Evolutionary conservation across 2,329 filamentous ascomycete genomes (phyloP).

Genomic region (Apiospora malaysiana): DNA sequence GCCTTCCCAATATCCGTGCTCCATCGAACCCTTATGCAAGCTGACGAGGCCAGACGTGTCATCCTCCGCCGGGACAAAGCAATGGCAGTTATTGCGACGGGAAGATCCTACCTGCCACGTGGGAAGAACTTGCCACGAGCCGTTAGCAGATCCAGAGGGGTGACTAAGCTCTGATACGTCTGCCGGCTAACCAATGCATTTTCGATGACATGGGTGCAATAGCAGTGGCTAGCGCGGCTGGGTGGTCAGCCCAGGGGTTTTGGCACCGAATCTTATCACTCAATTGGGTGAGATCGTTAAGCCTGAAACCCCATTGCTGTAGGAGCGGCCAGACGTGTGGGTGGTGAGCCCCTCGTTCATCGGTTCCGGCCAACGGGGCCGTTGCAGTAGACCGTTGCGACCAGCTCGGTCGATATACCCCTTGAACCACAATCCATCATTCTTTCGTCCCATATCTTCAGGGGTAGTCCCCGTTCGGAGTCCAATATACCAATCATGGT

Average conservation of each 20-base stretch:
- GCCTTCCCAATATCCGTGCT: neutral
- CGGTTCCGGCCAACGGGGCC: neutral
- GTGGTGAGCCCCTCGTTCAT: neutral
- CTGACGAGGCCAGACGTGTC: neutral
- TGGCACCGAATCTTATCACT: conserved; percentile 14
- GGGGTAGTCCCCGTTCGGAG: neutral
- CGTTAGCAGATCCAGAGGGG: neutral
- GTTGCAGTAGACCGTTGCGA: neutral
- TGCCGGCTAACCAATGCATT: neutral
- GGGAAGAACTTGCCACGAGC: neutral
- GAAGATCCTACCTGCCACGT: conserved; percentile 14
- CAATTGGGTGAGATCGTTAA: conserved; percentile 18
- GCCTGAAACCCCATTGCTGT: conserved; percentile 9
- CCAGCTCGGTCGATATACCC: neutral
- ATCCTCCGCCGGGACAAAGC: neutral
- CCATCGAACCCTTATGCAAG: neutral
- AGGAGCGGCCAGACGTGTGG: neutral
- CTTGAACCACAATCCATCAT: neutral
- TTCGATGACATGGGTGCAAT: neutral
- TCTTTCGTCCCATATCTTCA: neutral
- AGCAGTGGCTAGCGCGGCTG: neutral
- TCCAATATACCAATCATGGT: neutral
- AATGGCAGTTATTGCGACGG: neutral
- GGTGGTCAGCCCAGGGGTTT: conserved; percentile 2
- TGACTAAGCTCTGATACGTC: neutral